Evolutionary conservation across 441 rosid species (phyloP).

Genomic region (Cnidoscolus chayamansa): DNA sequence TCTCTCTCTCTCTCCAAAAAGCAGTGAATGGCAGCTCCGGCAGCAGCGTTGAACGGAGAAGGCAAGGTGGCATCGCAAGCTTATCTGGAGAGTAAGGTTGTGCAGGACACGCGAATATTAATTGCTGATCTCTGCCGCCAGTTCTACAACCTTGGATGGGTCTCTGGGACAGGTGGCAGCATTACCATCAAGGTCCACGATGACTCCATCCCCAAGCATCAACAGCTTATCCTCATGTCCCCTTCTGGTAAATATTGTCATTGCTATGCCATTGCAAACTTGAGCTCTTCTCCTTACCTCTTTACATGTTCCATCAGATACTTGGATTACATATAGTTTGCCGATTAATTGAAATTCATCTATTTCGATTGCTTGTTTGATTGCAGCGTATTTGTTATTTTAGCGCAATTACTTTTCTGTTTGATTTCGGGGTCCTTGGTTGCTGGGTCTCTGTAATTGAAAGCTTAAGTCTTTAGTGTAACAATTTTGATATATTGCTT

Average conservation of each 20-base stretch:
- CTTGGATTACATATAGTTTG: background rate
- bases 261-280: background rate
- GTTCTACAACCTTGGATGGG: constrained; percentile 91
- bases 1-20: constrained; percentile 5
- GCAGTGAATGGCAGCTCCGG: constrained; percentile 35
- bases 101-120: constrained; percentile 61
- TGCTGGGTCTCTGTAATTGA: background rate
- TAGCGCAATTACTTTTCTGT: background rate
- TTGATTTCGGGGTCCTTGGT: background rate
- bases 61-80: constrained; percentile 52
- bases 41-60: constrained; percentile 34
- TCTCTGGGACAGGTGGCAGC: constrained; percentile 93
- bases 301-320: background rate
- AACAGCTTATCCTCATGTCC: constrained; percentile 89
- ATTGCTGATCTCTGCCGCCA: constrained; percentile 86
- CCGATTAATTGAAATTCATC: background rate
- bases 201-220: constrained; percentile 59
- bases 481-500: background rate
- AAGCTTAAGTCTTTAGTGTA: background rate
- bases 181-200: constrained; percentile 85
- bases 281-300: background rate
- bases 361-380: background rate
- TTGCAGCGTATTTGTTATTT: constrained; percentile 11
- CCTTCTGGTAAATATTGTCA: constrained; percentile 69
- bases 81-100: constrained; percentile 59